Base-by-base conservation (phyloP, 2,329 filamentous ascomycete species). In the Coniochaeta prunicola region DNA sequence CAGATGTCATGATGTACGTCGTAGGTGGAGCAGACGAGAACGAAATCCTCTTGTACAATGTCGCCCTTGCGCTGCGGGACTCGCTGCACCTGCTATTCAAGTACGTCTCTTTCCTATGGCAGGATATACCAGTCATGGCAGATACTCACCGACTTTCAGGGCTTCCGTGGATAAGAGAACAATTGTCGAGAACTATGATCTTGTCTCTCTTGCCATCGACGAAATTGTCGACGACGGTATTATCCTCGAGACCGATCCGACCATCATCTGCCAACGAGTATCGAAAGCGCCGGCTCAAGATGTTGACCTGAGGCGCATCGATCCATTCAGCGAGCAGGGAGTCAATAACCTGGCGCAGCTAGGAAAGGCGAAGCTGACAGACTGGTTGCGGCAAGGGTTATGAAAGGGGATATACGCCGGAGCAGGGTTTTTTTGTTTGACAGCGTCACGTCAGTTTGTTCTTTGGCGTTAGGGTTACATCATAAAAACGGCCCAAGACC, bases 131-230 rank as follows among this genome's bases (percentile, higher is more conserved):
- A n/a, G 2, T 38, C 36, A 17, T 38, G 9, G 17, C 36, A n/a
- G 15, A 50, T 30, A 45, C 54, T 36, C 10, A 13, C 26, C 33
- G 15, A 34, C 17, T 50, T 24, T 38, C 57, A 96, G 91, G 76
- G 93, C 96, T 82, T 91, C 91, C 34, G 92, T 96, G 56, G 94
- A 99, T 79, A 97, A 97, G 83, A 88, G 94, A 65, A 97, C 94
- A 59, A 92, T 97, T 65, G 88, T 97, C 70, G 94, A 99, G 77
- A 97, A 97, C 83, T 99, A 97, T 80, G 94, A 97, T 75, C 84
- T 97, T 24, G 90, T 97, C 62, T 90, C 92, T 15, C 85, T 99
- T 58, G 91, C 92, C 50, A 90, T 99, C 64, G 94, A 99, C 74
- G 94, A 99, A 75, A 93, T 96, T 62, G 85, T 96, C 58, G 92